Base-by-base conservation (phyloP, 192 early-diverging fungal genomes). In the Linnemannia schmuckeri region DNA sequence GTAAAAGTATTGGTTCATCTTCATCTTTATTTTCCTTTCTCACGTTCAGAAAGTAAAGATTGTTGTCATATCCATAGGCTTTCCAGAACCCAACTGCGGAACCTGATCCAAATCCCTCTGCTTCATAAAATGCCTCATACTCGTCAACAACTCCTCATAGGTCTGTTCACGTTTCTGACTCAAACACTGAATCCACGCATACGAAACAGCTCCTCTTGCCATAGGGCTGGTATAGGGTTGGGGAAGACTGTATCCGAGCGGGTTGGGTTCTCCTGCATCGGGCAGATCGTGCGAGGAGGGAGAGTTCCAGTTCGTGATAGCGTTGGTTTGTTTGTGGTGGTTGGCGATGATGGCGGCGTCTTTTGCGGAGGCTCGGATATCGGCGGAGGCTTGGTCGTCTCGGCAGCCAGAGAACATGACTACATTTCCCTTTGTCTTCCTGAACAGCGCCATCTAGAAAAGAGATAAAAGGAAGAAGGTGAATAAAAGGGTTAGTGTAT, bases 381-480 rank as follows among this genome's bases (percentile, higher is more conserved):
- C 92, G 30, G 95, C 91, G 8, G 90, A 91, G 35, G 92, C 95
- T 83, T 95, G 94, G 83, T 91, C 89, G 74, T 95, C 93, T 7
- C 94, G 94, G 82, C 94, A 95, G 10, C 93, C 90, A 55, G 91
- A 93, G 77, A 96, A 92, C 90, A 92, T 92, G 70, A 94, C 89
- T 24, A 95, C 93, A 81, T 95, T 94, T 46, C 94, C 95, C 15
- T 87, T 87, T 38, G 85, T 87, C 72, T 87, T 63, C 33, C 85
- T 69, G 72, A 87, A 87, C 79, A 87, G 5, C 3, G 81, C 79
- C 83, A 86, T 80, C 83, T 86, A 73, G 17, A 30, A 41, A 71
- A 37, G 42, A 6, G 3, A 78, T 10, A 17, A 38, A 35, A 63
- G 24, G 10, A 42, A 18, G 24, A n/a, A 15, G 6, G 63, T 49